phyloP scores from a whole-genome alignment of 2,329 filamentous ascomycete genomes.

The Exserohilum turcica region DNA sequence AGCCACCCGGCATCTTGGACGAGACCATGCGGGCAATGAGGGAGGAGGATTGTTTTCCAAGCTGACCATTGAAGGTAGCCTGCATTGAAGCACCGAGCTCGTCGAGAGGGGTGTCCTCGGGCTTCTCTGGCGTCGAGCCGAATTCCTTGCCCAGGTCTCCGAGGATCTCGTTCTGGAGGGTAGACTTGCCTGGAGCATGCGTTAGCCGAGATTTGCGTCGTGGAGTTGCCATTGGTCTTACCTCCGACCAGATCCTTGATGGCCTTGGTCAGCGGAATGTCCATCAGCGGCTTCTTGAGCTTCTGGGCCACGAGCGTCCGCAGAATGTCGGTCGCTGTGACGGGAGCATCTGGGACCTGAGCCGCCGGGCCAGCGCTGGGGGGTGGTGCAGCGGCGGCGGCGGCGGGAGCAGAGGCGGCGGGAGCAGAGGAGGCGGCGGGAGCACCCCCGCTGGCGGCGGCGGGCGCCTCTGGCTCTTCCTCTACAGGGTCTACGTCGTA shows the following conservation, averaged over 20 bases:
- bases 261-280: constrained; percentile 91
- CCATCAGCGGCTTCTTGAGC: constrained; percentile 88
- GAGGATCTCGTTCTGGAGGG: constrained; percentile 96
- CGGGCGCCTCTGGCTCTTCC: constrained; percentile 66
- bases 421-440: constrained; percentile 54
- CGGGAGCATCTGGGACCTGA: constrained; percentile 82
- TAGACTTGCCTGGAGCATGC: constrained; percentile 78
- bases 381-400: constrained; percentile 61
- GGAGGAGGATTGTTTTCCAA: constrained; percentile 94
- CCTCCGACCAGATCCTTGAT: constrained; percentile 98
- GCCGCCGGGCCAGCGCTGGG: constrained; percentile 82
- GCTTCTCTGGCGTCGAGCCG: constrained; percentile 96
- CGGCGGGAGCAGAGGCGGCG: constrained; percentile 58
- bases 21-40: constrained; percentile 94
- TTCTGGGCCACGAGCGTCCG: constrained; percentile 92
- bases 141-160: constrained; percentile 98
- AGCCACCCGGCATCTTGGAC: constrained; percentile 99
- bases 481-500: constrained; percentile 97
- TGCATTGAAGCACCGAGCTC: constrained; percentile 96
- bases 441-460: constrained; percentile 52
- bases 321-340: constrained; percentile 87
- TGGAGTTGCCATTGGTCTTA: constrained; percentile 55
- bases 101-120: constrained; percentile 94
- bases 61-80: constrained; percentile 96
- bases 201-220: constrained; percentile 23